Conservation (phyloP, 164 flowering plant genomes). For the Aristolochia californica region DNA sequence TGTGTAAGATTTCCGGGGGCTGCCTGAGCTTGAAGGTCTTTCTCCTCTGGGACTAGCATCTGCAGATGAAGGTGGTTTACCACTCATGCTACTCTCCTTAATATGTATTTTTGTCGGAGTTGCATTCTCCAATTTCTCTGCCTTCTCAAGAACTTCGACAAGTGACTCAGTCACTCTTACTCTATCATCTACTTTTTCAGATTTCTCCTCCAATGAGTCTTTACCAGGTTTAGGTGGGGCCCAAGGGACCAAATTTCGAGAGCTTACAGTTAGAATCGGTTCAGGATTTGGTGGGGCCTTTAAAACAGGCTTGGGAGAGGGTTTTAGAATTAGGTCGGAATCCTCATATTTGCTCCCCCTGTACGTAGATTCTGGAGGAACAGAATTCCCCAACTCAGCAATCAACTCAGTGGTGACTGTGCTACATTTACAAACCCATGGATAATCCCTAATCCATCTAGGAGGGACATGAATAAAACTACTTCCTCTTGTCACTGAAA, state of each 20-base stretch:
- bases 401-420: slow-evolving; percentile 48
- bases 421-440: slow-evolving; percentile 45
- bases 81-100: slow-evolving; percentile 16
- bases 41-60: slow-evolving; percentile 13
- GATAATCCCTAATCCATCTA: slow-evolving; percentile 36
- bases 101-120: slow-evolving; percentile 8
- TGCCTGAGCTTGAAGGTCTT: slow-evolving; percentile 15
- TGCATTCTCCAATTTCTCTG: slow-evolving; percentile 55
- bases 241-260: slow-evolving; percentile 19
- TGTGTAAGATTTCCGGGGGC: slow-evolving; percentile 32
- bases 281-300: slow-evolving; percentile 27
- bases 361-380: slow-evolving; percentile 37
- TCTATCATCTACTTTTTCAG: slow-evolving; percentile 35
- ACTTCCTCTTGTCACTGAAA: slow-evolving; percentile 21
- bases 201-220: slow-evolving; percentile 14
- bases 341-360: slow-evolving; percentile 36
- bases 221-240: slow-evolving; percentile 12
- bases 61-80: slow-evolving; percentile 20
- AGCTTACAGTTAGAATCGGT: slow-evolving; percentile 10
- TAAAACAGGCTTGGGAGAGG: slow-evolving; percentile 66
- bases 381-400: slow-evolving; percentile 46
- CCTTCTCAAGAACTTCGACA: slow-evolving; percentile 87
- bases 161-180: slow-evolving; percentile 68
- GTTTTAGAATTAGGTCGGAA: slow-evolving; percentile 45
- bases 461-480: slow-evolving; percentile 16